Conservation (phyloP, 179 eudicot genomes). For the Silene coronaria region DNA sequence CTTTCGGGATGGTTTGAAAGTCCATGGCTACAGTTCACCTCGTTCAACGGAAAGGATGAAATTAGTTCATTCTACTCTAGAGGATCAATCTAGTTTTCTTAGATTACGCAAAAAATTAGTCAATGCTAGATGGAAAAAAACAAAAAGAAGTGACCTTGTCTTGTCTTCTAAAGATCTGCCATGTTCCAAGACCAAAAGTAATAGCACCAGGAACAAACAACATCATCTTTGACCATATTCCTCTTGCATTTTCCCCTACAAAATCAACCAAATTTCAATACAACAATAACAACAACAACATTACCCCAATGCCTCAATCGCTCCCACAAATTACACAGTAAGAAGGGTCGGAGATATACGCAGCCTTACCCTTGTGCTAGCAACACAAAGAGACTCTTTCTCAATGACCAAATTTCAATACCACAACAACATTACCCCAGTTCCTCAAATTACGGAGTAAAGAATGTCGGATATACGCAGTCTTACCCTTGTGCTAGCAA, state of each 20-base stretch:
- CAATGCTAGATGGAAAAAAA: no score
- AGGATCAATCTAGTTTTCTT: no score
- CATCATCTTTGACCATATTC: conserved; percentile 67
- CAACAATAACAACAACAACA: background rate
- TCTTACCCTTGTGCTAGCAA: no score
- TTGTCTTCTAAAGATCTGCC: conserved; percentile 86
- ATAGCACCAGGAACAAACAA: conserved; percentile 90
- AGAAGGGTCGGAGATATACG: background rate
- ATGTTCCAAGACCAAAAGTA: conserved; percentile 88
- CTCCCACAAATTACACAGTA: background rate
- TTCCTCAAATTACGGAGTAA: background rate
- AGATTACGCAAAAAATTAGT: no score
- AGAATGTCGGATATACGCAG: background rate
- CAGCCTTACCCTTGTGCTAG: no score
- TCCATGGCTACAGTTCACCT: background rate
- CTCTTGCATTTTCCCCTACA: conserved; percentile 38
- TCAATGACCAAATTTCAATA: no score
- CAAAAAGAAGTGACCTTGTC: conserved; percentile 52
- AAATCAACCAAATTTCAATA: background rate
- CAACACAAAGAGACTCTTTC: no score
- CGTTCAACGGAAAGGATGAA: no score
- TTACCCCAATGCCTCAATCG: background rate
- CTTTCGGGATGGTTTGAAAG: no score
- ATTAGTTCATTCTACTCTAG: no score
- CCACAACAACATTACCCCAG: no score